phyloP scores from a whole-genome alignment of 768 basidiomycete genomes.

The Coprinellus aureogranulatus region DNA sequence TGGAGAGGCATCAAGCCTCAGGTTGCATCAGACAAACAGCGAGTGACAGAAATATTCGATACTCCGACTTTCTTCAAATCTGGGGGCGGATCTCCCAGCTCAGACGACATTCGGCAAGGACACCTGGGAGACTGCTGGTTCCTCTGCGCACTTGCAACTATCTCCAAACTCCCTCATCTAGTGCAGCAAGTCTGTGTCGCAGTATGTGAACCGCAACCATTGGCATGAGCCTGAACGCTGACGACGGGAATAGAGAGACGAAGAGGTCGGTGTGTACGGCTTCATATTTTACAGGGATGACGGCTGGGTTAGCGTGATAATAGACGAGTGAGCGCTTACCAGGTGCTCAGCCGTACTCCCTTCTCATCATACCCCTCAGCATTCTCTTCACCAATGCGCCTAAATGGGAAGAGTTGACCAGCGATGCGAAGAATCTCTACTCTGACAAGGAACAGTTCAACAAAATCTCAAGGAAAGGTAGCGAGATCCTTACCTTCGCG shows the following conservation, averaged over 20 bases:
- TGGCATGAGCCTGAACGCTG: too few relatives aligned
- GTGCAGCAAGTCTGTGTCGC: slow-evolving; percentile 49
- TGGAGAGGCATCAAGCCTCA: slow-evolving; percentile 5
- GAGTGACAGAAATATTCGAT: slow-evolving; percentile 51
- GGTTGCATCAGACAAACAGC: slow-evolving; percentile 38
- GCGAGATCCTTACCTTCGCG: slow-evolving; percentile 50
- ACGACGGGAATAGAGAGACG: slow-evolving; percentile 37
- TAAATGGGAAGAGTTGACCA: slow-evolving; percentile 48
- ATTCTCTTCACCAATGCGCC: slow-evolving; percentile 49
- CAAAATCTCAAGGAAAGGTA: slow-evolving; percentile 41
- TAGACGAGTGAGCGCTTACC: slow-evolving; percentile 49
- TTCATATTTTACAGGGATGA: slow-evolving; percentile 56
- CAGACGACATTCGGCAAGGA: slow-evolving; percentile 49
- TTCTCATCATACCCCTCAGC: slow-evolving; percentile 23
- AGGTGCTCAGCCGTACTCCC: not conserved
- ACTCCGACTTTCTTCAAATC: slow-evolving; percentile 50
- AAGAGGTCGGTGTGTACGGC: slow-evolving; percentile 55
- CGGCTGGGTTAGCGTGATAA: slow-evolving; percentile 50
- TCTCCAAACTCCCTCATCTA: slow-evolving; percentile 41
- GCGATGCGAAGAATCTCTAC: slow-evolving; percentile 42
- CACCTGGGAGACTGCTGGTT: slow-evolving; percentile 53
- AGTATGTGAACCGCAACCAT: slow-evolving; percentile 16
- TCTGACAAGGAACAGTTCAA: slow-evolving; percentile 51
- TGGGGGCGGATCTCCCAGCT: slow-evolving; percentile 33
- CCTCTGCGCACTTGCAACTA: slow-evolving; percentile 48